phyloP scores from a whole-genome alignment of 352 stramenopile species.

The Phytopythium cucurbitacearum region DNA sequence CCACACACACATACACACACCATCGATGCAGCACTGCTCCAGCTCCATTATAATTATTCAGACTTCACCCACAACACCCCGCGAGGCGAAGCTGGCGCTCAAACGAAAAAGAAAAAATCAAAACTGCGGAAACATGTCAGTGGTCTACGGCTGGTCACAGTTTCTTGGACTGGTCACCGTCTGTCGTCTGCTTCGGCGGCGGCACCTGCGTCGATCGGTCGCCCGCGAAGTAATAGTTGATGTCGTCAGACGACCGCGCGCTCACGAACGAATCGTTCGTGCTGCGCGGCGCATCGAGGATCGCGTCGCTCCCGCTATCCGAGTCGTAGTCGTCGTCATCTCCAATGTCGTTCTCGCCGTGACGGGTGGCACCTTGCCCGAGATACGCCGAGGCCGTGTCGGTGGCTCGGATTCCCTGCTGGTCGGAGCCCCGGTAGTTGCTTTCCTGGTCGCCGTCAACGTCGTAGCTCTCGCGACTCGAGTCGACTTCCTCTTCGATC shows the following conservation, averaged over 20 bases:
- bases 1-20: too few relatives aligned
- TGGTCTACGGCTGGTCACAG: too few relatives aligned
- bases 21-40: too few relatives aligned
- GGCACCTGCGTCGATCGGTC: conserved; percentile 11
- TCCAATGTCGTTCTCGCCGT: conserved; percentile 15
- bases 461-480: conserved; percentile 18
- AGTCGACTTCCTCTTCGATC: conserved; percentile 22
- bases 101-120: too few relatives aligned
- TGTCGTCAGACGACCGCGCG: conserved; percentile 54
- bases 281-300: conserved; percentile 2
- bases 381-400: not conserved
- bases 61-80: too few relatives aligned
- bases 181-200: not conserved
- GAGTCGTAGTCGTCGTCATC: conserved; percentile 24
- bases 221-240: conserved; percentile 46
- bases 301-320: conserved; percentile 24
- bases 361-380: not conserved
- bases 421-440: not conserved
- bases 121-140: too few relatives aligned
- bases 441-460: conserved; percentile 10
- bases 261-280: conserved; percentile 58
- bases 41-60: too few relatives aligned
- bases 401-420: not conserved
- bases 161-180: not conserved
- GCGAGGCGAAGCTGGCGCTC: too few relatives aligned